phyloP scores from a whole-genome alignment of 257 asterid genomes.

The Asclepias syriaca region DNA sequence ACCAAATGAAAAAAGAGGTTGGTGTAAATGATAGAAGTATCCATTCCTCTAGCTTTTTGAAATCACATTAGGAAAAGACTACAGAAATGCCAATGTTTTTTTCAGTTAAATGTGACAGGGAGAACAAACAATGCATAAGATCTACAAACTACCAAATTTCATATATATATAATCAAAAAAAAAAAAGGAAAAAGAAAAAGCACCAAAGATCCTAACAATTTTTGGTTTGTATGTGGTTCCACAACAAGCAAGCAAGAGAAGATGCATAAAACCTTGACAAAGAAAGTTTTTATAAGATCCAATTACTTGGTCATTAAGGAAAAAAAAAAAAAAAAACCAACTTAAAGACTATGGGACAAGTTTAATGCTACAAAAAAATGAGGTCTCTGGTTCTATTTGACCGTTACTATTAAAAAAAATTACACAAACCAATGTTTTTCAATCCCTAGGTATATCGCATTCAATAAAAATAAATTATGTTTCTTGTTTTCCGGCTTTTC shows the following conservation, averaged over 20 bases:
- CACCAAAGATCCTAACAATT: not conserved
- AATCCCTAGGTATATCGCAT: not conserved
- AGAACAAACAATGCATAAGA: not conserved
- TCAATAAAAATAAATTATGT: not conserved
- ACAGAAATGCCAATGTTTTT: not conserved
- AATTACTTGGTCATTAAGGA: not conserved
- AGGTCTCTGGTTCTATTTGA: not conserved
- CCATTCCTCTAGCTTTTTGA: not conserved
- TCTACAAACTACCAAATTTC: not conserved
- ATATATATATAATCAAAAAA: not conserved
- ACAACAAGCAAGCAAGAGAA: not conserved
- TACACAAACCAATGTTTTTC: not conserved
- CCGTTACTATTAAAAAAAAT: not conserved
- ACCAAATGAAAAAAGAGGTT: not conserved
- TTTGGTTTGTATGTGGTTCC: not conserved
- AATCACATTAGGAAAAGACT: not conserved
- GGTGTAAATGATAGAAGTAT: not conserved
- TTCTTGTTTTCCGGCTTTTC: not conserved
- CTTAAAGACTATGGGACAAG: not conserved
- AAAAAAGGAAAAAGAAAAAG: not conserved
- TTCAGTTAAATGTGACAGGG: not conserved
- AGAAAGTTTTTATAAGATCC: not conserved
- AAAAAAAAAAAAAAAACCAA: not conserved
- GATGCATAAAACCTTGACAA: not conserved
- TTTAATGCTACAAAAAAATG: not conserved